Percentiles rank a stretch among this genome's conserved stretches.
phyloP scores from a whole-genome alignment of 148 eudicot genomes.

The Nepenthes gracilis region DNA sequence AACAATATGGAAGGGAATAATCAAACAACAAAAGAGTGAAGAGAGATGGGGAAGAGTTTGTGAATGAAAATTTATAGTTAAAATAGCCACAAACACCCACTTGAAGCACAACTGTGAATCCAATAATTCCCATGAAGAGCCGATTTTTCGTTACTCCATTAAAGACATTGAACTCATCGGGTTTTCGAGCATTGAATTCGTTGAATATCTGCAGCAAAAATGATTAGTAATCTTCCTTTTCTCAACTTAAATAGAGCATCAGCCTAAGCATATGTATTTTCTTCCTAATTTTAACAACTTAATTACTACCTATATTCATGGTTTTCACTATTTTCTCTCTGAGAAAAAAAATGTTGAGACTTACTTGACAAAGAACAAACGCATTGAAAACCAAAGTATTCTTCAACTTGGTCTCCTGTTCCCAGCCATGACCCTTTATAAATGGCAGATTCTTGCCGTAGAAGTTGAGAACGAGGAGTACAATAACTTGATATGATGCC shows the following conservation, averaged over 20 bases:
- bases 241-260: neutral
- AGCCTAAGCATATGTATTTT: neutral
- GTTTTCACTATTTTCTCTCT: too few relatives aligned
- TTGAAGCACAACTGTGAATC: conserved; percentile 62
- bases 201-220: conserved; percentile 51
- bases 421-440: conserved; percentile 21
- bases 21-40: neutral
- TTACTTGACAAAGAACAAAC: conserved; percentile 87
- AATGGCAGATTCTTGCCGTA: conserved; percentile 40
- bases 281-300: too few relatives aligned
- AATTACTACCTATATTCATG: too few relatives aligned
- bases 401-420: conserved; percentile 48
- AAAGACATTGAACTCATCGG: conserved; percentile 69
- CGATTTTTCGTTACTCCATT: conserved; percentile 48
- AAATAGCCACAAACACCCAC: conserved; percentile 16
- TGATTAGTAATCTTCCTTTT: neutral
- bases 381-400: conserved; percentile 89
- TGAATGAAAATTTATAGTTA: neutral
- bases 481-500: conserved; percentile 82
- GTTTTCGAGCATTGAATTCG: conserved; percentile 85
- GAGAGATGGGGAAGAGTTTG: neutral
- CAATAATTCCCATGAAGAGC: conserved; percentile 69
- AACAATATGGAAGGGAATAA: neutral
- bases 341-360: neutral
- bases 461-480: conserved; percentile 75